Conservation (phyloP, 306 rosid genomes). For the Comarum palustre region DNA sequence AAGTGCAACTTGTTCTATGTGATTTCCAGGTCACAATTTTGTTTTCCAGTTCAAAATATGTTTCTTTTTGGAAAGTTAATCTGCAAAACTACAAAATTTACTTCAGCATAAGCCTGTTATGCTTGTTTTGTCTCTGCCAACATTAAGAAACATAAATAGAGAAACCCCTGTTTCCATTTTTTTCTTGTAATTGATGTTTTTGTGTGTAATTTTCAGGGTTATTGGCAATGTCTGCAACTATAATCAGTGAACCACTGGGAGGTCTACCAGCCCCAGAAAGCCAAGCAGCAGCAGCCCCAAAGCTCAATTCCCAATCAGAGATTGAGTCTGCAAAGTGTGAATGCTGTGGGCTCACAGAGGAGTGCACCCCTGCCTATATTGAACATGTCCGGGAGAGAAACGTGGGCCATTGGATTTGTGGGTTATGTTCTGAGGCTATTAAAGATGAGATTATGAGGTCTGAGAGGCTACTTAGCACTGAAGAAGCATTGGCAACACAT, state of each 20-base stretch:
- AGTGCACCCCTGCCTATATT: conserved; percentile 83
- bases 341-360: conserved; percentile 89
- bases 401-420: conserved; percentile 84
- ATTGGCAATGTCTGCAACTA: conserved; percentile 63
- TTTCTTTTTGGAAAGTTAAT: neutral
- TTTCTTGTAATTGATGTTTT: neutral
- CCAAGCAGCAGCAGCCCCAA: conserved; percentile 35
- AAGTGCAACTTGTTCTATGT: neutral
- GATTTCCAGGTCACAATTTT: neutral
- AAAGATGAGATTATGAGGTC: conserved; percentile 80
- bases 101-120: neutral
- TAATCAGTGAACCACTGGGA: conserved; percentile 58
- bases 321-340: conserved; percentile 78
- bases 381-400: conserved; percentile 64
- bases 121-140: conserved; percentile 15
- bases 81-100: neutral
- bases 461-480: conserved; percentile 63
- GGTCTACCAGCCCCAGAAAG: conserved; percentile 51
- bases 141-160: conserved; percentile 16
- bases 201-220: conserved; percentile 34
- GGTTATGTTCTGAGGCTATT: conserved; percentile 83
- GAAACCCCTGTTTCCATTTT: neutral
- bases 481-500: conserved; percentile 78
- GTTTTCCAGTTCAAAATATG: conserved; percentile 1
- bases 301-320: conserved; percentile 43